Conservation (phyloP, 345 rosid genomes). For the Bretschneidera sinensis region DNA sequence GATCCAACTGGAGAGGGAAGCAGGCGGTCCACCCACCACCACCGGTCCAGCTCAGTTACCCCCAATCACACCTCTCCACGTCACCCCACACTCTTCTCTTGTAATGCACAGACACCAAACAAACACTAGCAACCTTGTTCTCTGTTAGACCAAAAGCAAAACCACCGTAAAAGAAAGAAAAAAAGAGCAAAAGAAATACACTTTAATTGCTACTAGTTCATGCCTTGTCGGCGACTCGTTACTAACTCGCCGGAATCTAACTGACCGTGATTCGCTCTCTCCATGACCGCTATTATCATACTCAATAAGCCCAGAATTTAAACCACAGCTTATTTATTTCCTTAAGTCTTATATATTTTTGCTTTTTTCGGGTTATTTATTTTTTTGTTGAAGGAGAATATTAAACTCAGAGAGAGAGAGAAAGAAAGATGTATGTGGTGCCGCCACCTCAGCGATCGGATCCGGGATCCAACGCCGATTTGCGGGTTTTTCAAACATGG, state of each 20-base stretch:
- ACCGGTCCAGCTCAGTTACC: conserved; percentile 17
- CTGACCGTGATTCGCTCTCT: conserved; percentile 1
- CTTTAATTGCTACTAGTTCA: conserved; percentile 21
- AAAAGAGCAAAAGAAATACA: conserved; percentile 14
- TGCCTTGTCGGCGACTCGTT: conserved; percentile 27
- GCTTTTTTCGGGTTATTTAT: neutral
- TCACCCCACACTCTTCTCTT: conserved; percentile 22
- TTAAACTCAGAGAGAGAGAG: conserved; percentile 3
- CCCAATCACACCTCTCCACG: conserved; percentile 23
- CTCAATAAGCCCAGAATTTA: neutral
- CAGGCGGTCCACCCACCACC: conserved; percentile 17
- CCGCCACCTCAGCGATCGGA: conserved; percentile 87
- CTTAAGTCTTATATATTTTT: no score
- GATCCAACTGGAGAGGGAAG: neutral
- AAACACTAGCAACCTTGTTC: conserved; percentile 5
- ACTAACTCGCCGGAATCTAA: conserved; percentile 28
- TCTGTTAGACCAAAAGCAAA: conserved; percentile 16
- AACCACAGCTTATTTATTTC: neutral
- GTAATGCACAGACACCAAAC: no score
- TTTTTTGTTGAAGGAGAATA: neutral
- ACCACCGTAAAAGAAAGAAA: neutral
- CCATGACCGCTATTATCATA: neutral
- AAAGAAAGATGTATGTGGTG: conserved; percentile 77
- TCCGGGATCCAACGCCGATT: conserved; percentile 53
- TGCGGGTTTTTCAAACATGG: conserved; percentile 79